These are phyloP conservation scores for Epichloe gansuensis DNA, from an alignment of 2,329 filamentous ascomycete genomes.

Conservation along the genomic window DNA sequence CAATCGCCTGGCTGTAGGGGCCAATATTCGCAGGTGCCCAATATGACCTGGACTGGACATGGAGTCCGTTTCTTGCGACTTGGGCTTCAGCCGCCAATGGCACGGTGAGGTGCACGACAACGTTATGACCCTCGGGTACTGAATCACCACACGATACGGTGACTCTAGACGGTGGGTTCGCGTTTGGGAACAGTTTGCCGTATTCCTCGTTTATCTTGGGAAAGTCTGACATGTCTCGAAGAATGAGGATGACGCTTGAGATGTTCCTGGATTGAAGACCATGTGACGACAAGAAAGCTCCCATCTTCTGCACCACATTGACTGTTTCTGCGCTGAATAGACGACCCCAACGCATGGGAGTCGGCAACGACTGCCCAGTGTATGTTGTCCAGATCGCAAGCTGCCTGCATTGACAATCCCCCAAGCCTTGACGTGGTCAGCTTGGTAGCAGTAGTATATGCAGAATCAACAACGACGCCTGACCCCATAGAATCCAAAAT, in stretches of 20 bases:
- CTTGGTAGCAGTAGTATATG: too few species aligned
- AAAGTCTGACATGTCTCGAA: conserved; percentile 75
- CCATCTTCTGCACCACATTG: conserved; percentile 35
- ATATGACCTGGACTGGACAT: conserved; percentile 88
- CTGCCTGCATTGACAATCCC: background rate
- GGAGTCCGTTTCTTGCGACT: conserved; percentile 49
- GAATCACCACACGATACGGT: conserved; percentile 65
- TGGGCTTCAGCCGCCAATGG: conserved; percentile 16
- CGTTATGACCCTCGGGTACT: conserved; percentile 47
- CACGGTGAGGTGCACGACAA: conserved; percentile 44
- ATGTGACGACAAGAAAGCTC: conserved; percentile 22
- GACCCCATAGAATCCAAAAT: conserved; percentile 24
- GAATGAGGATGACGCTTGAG: conserved; percentile 50
- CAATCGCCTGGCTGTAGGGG: conserved; percentile 84
- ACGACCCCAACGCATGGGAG: conserved; percentile 10
- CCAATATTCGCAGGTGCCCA: conserved; percentile 98
- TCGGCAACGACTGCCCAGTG: conserved; percentile 30
- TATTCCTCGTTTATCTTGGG: conserved; percentile 64
- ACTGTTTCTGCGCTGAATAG: conserved; percentile 36
- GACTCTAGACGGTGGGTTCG: conserved; percentile 76
- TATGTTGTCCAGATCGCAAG: conserved; percentile 11
- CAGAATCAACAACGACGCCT: background rate
- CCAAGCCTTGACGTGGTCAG: background rate
- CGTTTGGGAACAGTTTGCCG: conserved; percentile 56
- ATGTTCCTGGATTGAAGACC: conserved; percentile 26